phyloP scores from a whole-genome alignment of 2,329 filamentous ascomycete species.

The Tothia fuscella region DNA sequence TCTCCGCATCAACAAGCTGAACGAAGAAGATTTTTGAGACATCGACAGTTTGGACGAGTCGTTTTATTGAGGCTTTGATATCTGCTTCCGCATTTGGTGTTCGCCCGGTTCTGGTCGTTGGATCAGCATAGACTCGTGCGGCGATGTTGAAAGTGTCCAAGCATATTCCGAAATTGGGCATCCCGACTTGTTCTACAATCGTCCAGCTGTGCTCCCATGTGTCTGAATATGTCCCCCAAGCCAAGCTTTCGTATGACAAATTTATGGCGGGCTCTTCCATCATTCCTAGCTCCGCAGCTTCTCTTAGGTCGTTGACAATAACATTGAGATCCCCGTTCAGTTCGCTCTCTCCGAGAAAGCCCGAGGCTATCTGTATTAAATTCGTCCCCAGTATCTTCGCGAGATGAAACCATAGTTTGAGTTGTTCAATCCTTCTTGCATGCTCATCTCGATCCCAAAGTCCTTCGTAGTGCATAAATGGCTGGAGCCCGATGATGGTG shows the following conservation, averaged over 20 bases:
- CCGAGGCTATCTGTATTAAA: slow-evolving; percentile 62
- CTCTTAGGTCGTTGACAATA: slow-evolving; percentile 49
- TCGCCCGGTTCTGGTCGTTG: slow-evolving; percentile 40
- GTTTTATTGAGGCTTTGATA: slow-evolving; percentile 41
- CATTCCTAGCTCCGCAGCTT: slow-evolving; percentile 56
- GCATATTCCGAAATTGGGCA: slow-evolving; percentile 63
- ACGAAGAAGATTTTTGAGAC: slow-evolving; percentile 59
- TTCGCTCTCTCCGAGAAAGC: slow-evolving; percentile 46
- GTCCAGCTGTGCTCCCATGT: slow-evolving; percentile 64
- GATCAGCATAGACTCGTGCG: slow-evolving; percentile 59
- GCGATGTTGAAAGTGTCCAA: slow-evolving; percentile 72
- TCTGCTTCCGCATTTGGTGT: slow-evolving; percentile 43
- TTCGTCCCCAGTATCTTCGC: slow-evolving; percentile 54
- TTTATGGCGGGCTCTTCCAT: slow-evolving; percentile 44
- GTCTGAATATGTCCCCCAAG: slow-evolving; percentile 58
- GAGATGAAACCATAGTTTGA: slow-evolving; percentile 58
- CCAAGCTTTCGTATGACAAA: slow-evolving; percentile 63
- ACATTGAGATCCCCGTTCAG: slow-evolving; percentile 40
- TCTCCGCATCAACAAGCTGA: slow-evolving; percentile 64
- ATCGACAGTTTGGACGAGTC: slow-evolving; percentile 45
- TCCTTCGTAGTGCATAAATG: slow-evolving; percentile 69
- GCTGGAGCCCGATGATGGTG: slow-evolving; percentile 56
- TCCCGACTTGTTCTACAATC: slow-evolving; percentile 50
- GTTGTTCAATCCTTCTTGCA: slow-evolving; percentile 44
- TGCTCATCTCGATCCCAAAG: slow-evolving; percentile 51